These are phyloP conservation scores for Cavenderia fasciculata DNA, from an alignment of 78 protist genomes.

Conservation along the genomic window DNA sequence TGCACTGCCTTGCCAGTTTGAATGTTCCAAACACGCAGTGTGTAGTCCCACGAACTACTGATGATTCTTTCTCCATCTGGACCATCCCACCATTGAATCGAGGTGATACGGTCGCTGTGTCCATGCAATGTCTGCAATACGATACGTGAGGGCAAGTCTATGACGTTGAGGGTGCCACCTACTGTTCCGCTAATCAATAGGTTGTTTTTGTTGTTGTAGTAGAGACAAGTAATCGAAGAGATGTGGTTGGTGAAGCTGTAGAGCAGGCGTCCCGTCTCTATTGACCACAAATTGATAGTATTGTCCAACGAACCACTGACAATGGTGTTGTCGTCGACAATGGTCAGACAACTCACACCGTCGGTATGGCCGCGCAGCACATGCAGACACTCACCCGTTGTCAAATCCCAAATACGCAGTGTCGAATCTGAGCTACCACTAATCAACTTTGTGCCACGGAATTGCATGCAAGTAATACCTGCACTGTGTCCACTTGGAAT, in stretches of 20 bases:
- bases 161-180: constrained; percentile 55
- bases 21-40: constrained; percentile 53
- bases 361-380: constrained; percentile 35
- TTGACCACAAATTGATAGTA: constrained; percentile 46
- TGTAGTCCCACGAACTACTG: constrained; percentile 49
- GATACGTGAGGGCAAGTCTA: constrained; percentile 59
- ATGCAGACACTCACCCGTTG: constrained; percentile 44
- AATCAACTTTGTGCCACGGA: constrained; percentile 27
- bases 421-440: constrained; percentile 68
- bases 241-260: constrained; percentile 19
- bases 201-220: constrained; percentile 47
- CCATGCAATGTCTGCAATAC: constrained; percentile 35
- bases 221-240: constrained; percentile 59
- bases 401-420: constrained; percentile 35
- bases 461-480: constrained; percentile 44
- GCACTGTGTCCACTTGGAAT: constrained; percentile 21
- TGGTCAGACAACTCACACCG: constrained; percentile 62
- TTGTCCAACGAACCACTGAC: constrained; percentile 66
- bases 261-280: constrained; percentile 38
- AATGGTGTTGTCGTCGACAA: constrained; percentile 32
- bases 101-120: constrained; percentile 45
- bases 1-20: constrained; percentile 42
- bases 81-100: constrained; percentile 72
- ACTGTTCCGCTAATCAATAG: constrained; percentile 59
- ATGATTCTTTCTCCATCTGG: constrained; percentile 49